Evolutionary conservation across 78 protist species (phyloP), one percentile per base, ranked within the genome.

Genomic region (Dictyostelium intermedium): DNA sequence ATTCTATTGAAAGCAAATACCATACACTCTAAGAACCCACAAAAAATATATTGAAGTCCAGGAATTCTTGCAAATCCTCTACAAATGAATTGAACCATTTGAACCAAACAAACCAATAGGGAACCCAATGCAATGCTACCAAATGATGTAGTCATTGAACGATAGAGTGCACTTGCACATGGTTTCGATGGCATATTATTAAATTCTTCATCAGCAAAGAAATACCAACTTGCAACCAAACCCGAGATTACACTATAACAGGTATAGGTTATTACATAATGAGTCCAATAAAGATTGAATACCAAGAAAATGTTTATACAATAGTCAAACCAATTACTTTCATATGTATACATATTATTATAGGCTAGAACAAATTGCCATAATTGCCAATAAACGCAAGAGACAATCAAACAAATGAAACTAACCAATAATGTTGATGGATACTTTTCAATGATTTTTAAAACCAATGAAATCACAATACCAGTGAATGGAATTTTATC

Each of bases 41-140:
- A 45, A 20, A 56, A 56, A 0, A 83, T 0, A 0, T 5, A 45
- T 30, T 11, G 9, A 30, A 79, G 4, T 32, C 79, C 79, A 1
- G 79, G 79, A 30, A 72, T 16, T 32, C 79, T 30, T 5, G 79
- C 16, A 18, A 72, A 32, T 6, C 23, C 27, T 9, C 87, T 39
- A 34, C 77, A 85, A 5, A 93, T 13, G 20, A 25, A 41, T 5
- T 92, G 63, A 10, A 87, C 63, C 6, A 96, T 86, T 56, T 77
- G n/a, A 2, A 97, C 35, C 41, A 86, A 18, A 61, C 97, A 93
- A 3, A 96, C 80, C 45, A 97, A 20, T 39, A 97, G 61, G 20
- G 97, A 69, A 53, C 98, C 97, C 20, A 97, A 86, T n/a, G 97
- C 84, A 60, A 97, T 95, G 7, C 95, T 70, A 13, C 98, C 98